Conservation (phyloP, 441 rosid species). For the Corymbia citriodora region DNA sequence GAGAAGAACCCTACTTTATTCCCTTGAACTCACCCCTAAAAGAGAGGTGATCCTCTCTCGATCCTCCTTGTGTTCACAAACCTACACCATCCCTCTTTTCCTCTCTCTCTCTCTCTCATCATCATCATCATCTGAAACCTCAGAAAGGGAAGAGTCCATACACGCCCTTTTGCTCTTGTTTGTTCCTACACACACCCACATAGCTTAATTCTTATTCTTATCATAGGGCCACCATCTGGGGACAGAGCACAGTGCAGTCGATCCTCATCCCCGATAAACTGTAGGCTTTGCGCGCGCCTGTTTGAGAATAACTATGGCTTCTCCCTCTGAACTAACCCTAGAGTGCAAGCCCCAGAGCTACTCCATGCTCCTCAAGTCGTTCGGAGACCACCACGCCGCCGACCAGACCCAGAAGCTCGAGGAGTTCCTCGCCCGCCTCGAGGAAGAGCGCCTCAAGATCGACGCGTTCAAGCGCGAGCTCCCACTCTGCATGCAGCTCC, state of each 20-base stretch:
- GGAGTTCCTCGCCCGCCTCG: constrained; percentile 73
- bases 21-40: constrained; percentile 55
- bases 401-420: constrained; percentile 77
- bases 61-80: constrained; percentile 62
- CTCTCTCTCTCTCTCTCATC: constrained; percentile 11
- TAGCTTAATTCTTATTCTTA: not conserved
- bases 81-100: constrained; percentile 31
- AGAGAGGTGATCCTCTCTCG: constrained; percentile 44
- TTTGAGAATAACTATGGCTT: constrained; percentile 39
- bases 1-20: constrained; percentile 36
- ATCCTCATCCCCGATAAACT: not conserved
- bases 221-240: constrained; percentile 15
- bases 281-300: not conserved
- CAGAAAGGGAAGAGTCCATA: constrained; percentile 15
- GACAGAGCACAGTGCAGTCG: not conserved
- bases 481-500: constrained; percentile 99
- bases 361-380: constrained; percentile 87
- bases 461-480: constrained; percentile 98
- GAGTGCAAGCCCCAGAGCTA: constrained; percentile 88
- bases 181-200: constrained; percentile 22
- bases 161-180: constrained; percentile 24
- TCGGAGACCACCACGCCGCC: constrained; percentile 48
- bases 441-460: constrained; percentile 90
- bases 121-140: constrained; percentile 19
- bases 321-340: constrained; percentile 71